Evolutionary conservation across 148 eudicot species (phyloP).

Genomic region (Amaranthus hypochondriacus): DNA sequence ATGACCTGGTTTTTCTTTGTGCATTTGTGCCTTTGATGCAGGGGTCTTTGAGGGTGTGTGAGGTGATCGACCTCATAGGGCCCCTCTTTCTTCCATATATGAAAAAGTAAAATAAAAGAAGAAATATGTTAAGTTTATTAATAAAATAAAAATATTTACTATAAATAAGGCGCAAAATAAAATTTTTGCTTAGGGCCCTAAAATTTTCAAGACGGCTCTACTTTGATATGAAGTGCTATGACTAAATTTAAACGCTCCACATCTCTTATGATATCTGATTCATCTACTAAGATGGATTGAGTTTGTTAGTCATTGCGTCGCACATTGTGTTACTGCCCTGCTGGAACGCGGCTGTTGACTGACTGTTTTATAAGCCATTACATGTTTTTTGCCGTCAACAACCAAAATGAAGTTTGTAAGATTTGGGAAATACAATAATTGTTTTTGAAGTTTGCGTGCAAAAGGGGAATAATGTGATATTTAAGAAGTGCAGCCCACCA

Average conservation of each 20-base stretch:
- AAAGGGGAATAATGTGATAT: not conserved
- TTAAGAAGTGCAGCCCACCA: not conserved
- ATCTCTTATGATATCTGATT: not conserved
- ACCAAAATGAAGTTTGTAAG: too few relatives aligned
- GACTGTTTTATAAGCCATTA: not conserved
- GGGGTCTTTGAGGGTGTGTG: too few relatives aligned
- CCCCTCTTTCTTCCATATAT: too few relatives aligned
- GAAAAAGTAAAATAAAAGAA: too few relatives aligned
- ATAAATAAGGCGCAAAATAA: too few relatives aligned
- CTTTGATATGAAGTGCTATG: not conserved
- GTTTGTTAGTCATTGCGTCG: not conserved
- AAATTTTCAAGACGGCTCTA: too few relatives aligned
- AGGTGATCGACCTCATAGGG: too few relatives aligned
- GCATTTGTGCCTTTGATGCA: not conserved
- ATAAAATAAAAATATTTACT: too few relatives aligned
- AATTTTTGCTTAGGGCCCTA: too few relatives aligned
- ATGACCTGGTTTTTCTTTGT: not conserved
- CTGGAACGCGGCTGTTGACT: not conserved
- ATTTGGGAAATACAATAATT: too few relatives aligned
- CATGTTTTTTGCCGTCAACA: not conserved
- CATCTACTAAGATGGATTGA: not conserved
- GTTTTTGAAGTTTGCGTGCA: too few relatives aligned
- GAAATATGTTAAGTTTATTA: too few relatives aligned
- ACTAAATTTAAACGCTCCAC: not conserved
- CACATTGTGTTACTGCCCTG: not conserved